phyloP scores from a whole-genome alignment of 2,329 filamentous ascomycete genomes.

The Clarireedia homoeocarpa region DNA sequence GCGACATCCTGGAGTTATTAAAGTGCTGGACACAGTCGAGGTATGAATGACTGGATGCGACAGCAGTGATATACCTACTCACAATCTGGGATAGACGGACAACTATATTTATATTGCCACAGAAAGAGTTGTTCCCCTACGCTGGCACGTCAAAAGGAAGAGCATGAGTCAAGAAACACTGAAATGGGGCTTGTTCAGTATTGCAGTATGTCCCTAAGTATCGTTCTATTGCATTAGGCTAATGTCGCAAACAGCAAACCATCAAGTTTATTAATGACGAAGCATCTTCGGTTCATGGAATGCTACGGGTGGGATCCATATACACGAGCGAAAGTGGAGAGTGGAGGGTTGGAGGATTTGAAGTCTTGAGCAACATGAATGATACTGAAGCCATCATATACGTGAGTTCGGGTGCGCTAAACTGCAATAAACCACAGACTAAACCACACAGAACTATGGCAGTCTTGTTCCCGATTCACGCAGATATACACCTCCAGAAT shows the following conservation, averaged over 20 bases:
- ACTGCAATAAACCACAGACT: not conserved
- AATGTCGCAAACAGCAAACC: conserved; percentile 53
- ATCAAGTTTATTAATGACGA: conserved; percentile 95
- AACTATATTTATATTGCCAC: conserved; percentile 94
- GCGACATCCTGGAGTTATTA: conserved; percentile 89
- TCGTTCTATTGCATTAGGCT: not conserved
- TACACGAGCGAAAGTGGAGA: conserved; percentile 95
- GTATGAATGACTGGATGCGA: conserved; percentile 37
- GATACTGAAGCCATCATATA: conserved; percentile 93
- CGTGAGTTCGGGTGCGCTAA: conserved; percentile 34
- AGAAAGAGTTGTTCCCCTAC: conserved; percentile 76
- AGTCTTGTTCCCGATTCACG: conserved; percentile 78
- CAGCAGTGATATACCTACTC: conserved; percentile 14
- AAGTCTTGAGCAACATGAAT: conserved; percentile 88
- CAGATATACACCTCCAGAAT: conserved; percentile 79
- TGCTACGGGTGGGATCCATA: conserved; percentile 74
- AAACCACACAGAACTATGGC: conserved; percentile 60
- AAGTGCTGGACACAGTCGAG: conserved; percentile 90
- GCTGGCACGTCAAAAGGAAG: conserved; percentile 85
- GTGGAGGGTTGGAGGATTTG: conserved; percentile 94
- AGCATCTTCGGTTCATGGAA: conserved; percentile 84
- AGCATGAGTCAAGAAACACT: conserved; percentile 84
- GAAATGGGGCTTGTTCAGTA: conserved; percentile 88
- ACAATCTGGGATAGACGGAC: conserved; percentile 57
- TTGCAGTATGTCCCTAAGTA: conserved; percentile 54